Conservation (phyloP, 345 rosid genomes). For the Microthlaspi erraticum region DNA sequence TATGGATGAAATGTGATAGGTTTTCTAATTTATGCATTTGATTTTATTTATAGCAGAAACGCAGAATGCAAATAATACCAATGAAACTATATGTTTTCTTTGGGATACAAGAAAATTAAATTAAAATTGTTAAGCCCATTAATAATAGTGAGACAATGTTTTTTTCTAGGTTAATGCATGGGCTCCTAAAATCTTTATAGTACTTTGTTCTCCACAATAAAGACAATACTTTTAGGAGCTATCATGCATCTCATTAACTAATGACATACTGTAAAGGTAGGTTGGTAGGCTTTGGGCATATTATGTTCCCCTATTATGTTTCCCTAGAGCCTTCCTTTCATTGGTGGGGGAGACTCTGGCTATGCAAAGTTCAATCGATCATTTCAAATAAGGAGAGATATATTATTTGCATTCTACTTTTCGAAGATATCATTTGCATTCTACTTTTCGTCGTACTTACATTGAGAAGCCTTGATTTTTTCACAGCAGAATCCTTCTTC, state of each 20-base stretch:
- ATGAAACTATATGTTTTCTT: neutral
- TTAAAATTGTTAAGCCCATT: neutral
- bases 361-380: neutral
- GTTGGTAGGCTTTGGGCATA: neutral
- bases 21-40: neutral
- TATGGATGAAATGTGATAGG: neutral
- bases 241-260: neutral
- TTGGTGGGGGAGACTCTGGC: neutral
- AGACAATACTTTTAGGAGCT: neutral
- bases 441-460: neutral
- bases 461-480: neutral
- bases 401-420: no score
- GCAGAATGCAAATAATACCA: no score
- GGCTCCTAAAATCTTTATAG: no score
- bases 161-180: neutral
- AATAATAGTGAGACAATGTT: neutral
- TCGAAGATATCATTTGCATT: neutral
- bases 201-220: no score
- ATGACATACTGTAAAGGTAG: neutral
- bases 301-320: neutral
- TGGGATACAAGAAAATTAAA: neutral
- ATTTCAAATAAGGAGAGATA: neutral
- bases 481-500: conserved; percentile 60
- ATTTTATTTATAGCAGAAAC: no score
- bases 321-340: neutral